phyloP scores from a whole-genome alignment of 139 green algal species.

The Helicosporidium sp. region DNA sequence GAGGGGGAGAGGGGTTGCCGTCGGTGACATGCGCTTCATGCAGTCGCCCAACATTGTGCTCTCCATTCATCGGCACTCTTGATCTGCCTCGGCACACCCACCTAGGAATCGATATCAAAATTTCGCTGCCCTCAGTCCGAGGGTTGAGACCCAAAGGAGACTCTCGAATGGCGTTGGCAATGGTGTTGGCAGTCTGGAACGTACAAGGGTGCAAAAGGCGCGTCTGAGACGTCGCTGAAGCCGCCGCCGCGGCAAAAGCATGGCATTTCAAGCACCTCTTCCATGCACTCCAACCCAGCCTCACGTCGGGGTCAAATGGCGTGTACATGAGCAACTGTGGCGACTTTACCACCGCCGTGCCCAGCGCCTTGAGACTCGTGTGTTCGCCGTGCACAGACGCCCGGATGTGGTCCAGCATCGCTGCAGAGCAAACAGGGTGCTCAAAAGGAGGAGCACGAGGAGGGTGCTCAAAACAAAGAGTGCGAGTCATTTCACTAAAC shows the following conservation, averaged over 20 bases:
- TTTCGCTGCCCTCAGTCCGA: constrained; percentile 19
- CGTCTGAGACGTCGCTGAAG: neutral
- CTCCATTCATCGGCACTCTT: neutral
- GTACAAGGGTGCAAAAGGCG: neutral
- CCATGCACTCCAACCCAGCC: neutral
- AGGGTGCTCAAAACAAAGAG: neutral
- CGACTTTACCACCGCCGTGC: constrained; percentile 39
- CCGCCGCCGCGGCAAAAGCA: neutral
- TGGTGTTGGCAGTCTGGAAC: constrained; percentile 25
- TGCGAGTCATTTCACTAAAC: neutral
- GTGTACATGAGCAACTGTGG: constrained; percentile 42
- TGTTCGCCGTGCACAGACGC: constrained; percentile 34
- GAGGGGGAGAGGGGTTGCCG: neutral
- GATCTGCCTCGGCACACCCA: neutral
- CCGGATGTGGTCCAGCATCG: constrained; percentile 49
- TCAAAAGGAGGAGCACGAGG: neutral
- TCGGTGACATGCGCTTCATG: no score
- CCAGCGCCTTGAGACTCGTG: constrained; percentile 36
- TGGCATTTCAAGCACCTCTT: neutral
- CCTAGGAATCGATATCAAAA: constrained; percentile 32
- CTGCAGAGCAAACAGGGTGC: constrained; percentile 5
- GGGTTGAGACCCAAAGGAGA: constrained; percentile 42
- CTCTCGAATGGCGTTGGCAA: constrained; percentile 36
- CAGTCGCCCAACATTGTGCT: neutral
- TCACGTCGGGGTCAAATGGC: constrained; percentile 38